Conservation (phyloP, 1,284 basidiomycete genomes). For the Ustilago curta region DNA sequence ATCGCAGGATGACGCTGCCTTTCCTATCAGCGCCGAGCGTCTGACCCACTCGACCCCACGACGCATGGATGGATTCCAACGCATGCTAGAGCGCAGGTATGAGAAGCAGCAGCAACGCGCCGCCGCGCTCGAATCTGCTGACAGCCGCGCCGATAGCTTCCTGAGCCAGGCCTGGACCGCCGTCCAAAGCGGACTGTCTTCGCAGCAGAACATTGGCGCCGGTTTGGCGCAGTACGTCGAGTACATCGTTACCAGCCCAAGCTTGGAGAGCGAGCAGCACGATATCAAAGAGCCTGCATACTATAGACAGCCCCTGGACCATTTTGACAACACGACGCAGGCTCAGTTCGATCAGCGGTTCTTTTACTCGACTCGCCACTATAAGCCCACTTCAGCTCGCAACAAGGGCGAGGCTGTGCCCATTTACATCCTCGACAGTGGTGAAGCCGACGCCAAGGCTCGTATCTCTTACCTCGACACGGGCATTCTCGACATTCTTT, state of each 20-base stretch:
- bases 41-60: constrained; percentile 41
- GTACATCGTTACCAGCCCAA: constrained; percentile 8
- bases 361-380: constrained; percentile 89
- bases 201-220: constrained; percentile 22
- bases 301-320: constrained; percentile 87
- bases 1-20: background rate
- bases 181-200: constrained; percentile 15
- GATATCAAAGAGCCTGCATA: constrained; percentile 38
- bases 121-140: background rate
- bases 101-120: constrained; percentile 26
- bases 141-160: background rate
- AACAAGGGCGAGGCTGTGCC: constrained; percentile 72
- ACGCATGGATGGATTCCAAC: constrained; percentile 45
- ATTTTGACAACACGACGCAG: constrained; percentile 70
- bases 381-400: constrained; percentile 81
- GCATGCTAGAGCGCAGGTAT: constrained; percentile 41
- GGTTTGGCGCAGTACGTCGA: constrained; percentile 25
- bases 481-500: constrained; percentile 86
- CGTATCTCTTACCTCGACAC: constrained; percentile 64
- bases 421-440: constrained; percentile 69
- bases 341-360: constrained; percentile 75
- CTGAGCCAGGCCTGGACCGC: constrained; percentile 21
- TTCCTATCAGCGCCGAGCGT: constrained; percentile 40
- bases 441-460: constrained; percentile 65
- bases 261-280: constrained; percentile 16